A percentile compares a stretch with the other conserved stretches of the same genome.
Evolutionary conservation across 2,329 filamentous ascomycete species (phyloP).

Genomic region (Colletotrichum orchidophilum): DNA sequence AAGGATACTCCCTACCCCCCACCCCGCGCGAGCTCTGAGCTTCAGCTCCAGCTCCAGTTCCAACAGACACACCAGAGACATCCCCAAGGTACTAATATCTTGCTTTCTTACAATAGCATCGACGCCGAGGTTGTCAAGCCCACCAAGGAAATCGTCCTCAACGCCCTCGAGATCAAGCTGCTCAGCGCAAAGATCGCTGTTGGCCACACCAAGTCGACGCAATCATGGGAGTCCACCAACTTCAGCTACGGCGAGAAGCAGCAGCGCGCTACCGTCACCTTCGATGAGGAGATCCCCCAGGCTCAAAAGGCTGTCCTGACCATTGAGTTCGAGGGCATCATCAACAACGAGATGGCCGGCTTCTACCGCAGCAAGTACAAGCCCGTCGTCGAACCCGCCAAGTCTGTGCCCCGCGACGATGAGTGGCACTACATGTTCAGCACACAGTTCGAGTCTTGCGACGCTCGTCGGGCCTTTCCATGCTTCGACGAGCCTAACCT

Average conservation of each 20-base stretch:
- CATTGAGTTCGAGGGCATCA: conserved; percentile 80
- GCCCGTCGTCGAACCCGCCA: conserved; percentile 74
- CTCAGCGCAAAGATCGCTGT: conserved; percentile 69
- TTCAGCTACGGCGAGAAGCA: conserved; percentile 85
- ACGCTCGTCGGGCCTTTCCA: conserved; percentile 93
- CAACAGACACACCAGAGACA: conserved; percentile 1
- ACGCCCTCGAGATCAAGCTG: conserved; percentile 85
- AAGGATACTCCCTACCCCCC: conserved; percentile 38
- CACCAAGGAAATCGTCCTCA: conserved; percentile 82
- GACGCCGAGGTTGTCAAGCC: conserved; percentile 76
- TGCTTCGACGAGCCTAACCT: conserved; percentile 98
- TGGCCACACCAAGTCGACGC: conserved; percentile 65
- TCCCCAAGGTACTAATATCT: neutral
- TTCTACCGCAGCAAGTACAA: conserved; percentile 97
- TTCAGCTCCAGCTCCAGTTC: conserved; percentile 5
- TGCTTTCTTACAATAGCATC: conserved; percentile 62
- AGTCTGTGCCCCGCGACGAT: conserved; percentile 80
- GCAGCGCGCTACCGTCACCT: conserved; percentile 83
- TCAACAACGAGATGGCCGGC: conserved; percentile 92
- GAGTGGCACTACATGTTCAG: conserved; percentile 82
- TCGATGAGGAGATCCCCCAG: conserved; percentile 75
- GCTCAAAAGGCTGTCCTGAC: conserved; percentile 72
- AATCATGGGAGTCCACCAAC: conserved; percentile 67
- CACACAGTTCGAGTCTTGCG: conserved; percentile 97
- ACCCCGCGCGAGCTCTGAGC: conserved; percentile 10